phyloP scores from a whole-genome alignment of 768 basidiomycete genomes.

The Russula dissimulans region DNA sequence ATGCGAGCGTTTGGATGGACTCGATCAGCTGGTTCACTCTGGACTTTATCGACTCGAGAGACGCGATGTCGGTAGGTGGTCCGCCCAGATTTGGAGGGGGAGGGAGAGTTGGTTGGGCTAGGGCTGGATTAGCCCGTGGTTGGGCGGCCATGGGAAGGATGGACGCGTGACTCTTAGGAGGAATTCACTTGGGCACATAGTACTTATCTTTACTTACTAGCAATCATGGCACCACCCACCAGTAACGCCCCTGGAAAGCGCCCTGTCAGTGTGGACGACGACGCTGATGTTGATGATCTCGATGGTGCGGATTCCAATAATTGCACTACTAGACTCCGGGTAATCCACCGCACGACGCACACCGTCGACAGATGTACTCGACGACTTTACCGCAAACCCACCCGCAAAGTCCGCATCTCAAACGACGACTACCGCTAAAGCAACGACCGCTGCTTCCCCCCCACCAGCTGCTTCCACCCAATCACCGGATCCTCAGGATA shows the following conservation, averaged over 20 bases:
- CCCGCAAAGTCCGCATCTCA: conserved; percentile 18
- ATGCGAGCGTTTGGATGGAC: conserved; percentile 55
- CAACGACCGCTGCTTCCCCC: conserved; percentile 17
- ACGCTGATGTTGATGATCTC: conserved; percentile 64
- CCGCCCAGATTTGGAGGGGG: conserved; percentile 2
- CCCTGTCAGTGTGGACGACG: conserved; percentile 18
- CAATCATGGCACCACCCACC: conserved; percentile 2
- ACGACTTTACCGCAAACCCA: conserved; percentile 31
- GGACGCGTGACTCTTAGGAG: background rate
- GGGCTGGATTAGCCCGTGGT: background rate
- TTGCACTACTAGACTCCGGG: background rate
- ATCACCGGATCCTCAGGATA: conserved; percentile 17
- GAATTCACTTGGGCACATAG: conserved; percentile 11
- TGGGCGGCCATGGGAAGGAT: background rate
- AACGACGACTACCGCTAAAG: conserved; percentile 17
- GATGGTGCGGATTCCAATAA: conserved; percentile 35
- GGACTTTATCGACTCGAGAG: conserved; percentile 65
- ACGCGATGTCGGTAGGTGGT: conserved; percentile 5
- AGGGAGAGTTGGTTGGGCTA: conserved; percentile 1
- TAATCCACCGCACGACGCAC: background rate
- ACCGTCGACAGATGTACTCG: conserved; percentile 36
- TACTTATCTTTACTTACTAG: background rate
- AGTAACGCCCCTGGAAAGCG: conserved; percentile 4
- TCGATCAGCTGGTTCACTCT: conserved; percentile 75
- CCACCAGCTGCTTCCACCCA: conserved; percentile 16